phyloP scores from a whole-genome alignment of 129 eudicot species.

The sunflower (Helianthus annuus) region DNA sequence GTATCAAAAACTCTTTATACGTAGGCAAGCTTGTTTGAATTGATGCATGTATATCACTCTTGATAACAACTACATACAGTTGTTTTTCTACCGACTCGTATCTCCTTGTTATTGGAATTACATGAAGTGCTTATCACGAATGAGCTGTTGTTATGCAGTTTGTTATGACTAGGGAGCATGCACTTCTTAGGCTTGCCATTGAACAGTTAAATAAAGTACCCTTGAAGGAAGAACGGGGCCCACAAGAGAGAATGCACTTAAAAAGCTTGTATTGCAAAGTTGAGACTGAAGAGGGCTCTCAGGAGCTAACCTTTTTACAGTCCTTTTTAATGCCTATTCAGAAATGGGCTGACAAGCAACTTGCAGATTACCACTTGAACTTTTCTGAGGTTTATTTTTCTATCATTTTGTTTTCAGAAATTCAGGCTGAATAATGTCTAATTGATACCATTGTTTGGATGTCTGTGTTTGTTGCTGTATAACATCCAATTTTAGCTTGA shows the following conservation, averaged over 20 bases:
- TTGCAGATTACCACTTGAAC: constrained; percentile 85
- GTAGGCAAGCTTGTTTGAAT: constrained; percentile 14
- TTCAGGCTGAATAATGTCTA: constrained; percentile 21
- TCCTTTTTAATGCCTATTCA: constrained; percentile 81
- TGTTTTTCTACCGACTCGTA: background rate
- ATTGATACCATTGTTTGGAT: background rate
- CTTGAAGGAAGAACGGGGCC: constrained; percentile 92
- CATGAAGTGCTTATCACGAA: constrained; percentile 6
- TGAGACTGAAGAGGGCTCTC: constrained; percentile 60
- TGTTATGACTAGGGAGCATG: constrained; percentile 84
- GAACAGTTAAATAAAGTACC: constrained; percentile 87
- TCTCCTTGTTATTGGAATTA: constrained; percentile 4
- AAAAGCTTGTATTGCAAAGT: constrained; percentile 81
- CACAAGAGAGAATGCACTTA: constrained; percentile 89
- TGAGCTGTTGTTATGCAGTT: constrained; percentile 50
- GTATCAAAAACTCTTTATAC: constrained; percentile 35
- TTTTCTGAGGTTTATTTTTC: constrained; percentile 68
- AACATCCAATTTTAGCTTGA: constrained; percentile 9
- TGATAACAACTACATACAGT: background rate
- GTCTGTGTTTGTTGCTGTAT: background rate
- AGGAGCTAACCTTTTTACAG: constrained; percentile 75
- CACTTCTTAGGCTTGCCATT: constrained; percentile 70
- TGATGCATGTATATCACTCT: constrained; percentile 6
- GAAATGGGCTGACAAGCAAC: constrained; percentile 93
- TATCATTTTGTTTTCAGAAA: background rate